phyloP scores from a whole-genome alignment of 306 rosid genomes.

The Urtica urens region DNA sequence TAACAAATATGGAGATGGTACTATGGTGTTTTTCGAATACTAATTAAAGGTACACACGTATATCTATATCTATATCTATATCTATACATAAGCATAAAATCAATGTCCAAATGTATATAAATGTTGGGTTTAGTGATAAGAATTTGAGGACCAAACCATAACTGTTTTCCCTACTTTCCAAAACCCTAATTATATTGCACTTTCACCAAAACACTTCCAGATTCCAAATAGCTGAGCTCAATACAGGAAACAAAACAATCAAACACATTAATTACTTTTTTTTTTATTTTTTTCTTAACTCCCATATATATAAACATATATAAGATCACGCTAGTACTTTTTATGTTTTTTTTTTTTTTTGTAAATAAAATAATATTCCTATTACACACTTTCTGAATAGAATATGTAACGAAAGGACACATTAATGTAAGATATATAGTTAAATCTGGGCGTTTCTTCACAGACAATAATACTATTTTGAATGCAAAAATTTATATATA shows the following conservation, averaged over 20 bases:
- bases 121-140: not conserved
- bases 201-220: constrained; percentile 12
- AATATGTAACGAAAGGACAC: not conserved
- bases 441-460: not conserved
- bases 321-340: not conserved
- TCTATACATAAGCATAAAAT: not conserved
- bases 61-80: not conserved
- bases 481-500: not conserved
- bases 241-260: not conserved
- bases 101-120: not conserved
- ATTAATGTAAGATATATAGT: not conserved
- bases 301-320: not conserved
- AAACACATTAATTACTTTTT: not conserved
- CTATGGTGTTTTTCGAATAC: not conserved
- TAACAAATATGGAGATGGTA: not conserved
- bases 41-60: not conserved
- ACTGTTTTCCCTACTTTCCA: constrained; percentile 16
- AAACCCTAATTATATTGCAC: constrained; percentile 1
- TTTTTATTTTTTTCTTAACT: not conserved
- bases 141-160: not conserved
- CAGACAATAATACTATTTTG: not conserved
- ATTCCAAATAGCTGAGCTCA: not conserved
- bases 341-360: not conserved
- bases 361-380: not conserved
- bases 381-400: not conserved